Base-by-base conservation (phyloP, 495 filamentous ascomycete genomes). In the Hapsidospora chrysogenum region DNA sequence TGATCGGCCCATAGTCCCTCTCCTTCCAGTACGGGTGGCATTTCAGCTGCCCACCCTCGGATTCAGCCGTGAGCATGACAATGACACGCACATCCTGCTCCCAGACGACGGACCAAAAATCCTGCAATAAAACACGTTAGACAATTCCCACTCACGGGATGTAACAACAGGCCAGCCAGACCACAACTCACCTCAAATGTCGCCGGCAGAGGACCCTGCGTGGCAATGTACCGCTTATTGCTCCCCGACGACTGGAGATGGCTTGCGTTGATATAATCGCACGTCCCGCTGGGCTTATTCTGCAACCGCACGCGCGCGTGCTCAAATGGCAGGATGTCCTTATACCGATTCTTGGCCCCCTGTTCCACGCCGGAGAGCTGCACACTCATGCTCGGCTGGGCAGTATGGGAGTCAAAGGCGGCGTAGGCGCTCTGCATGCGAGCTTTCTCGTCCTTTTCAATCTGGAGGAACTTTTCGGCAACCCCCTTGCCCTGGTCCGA, bases 61-160 rank as follows among this genome's bases (percentile, higher is more conserved):
- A 63, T 52, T 97, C 89, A n/a, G 89, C 87, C 3, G 89, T 96
- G 37, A 97, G 64, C 68, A 94, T 94, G 41, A 97, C 86, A 36
- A 97, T 72, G 19, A 96, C 80, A 35, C 85, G 76, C 17, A 92
- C 74, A 49, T 95, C 85, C 58, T 96, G 80, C 49, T 96, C 87
- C 89, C 89, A 97, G 29, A 95, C 67, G 15, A 95, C 76, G 30
- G 82, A 85, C 89, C 89, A 97, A 48, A 97, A 97, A 56, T 97
- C 89, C 87, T 93, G n/a, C 3, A 31, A 31, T 26, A 7, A n/a
- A 26, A 26, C 7, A 26, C 23, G 9, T n/a, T n/a, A n/a, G n/a
- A n/a, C n/a, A n/a, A n/a, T n/a, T n/a, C n/a, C n/a, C n/a, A n/a
- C n/a, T n/a, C n/a, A n/a, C n/a, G n/a, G n/a, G n/a, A n/a, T n/a